Conservation (phyloP, 2,329 filamentous ascomycete genomes). For the Allantophomopsis cytisporea region DNA sequence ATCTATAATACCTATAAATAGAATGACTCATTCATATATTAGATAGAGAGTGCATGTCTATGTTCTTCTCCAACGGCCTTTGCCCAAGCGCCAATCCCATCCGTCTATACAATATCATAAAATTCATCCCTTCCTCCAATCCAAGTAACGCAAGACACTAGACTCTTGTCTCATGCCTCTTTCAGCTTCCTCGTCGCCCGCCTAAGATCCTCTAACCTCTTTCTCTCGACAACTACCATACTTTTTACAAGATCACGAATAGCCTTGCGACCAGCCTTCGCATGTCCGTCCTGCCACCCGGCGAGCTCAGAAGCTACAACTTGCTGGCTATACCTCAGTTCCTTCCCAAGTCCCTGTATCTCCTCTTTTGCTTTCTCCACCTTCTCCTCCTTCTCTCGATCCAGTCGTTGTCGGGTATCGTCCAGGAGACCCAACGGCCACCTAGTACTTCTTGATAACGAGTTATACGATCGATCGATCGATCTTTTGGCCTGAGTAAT, state of each 20-base stretch:
- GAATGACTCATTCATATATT: too few species aligned
- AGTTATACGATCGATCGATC: slow-evolving; percentile 65
- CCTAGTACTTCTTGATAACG: slow-evolving; percentile 58
- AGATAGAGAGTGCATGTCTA: too few species aligned
- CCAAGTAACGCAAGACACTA: too few species aligned
- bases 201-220: slow-evolving; percentile 66
- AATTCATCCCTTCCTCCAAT: too few species aligned
- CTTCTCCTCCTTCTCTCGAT: slow-evolving; percentile 74
- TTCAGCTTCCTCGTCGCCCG: slow-evolving; percentile 50
- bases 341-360: slow-evolving; percentile 59
- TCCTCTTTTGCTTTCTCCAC: slow-evolving; percentile 58
- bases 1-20: too few species aligned
- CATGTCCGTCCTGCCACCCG: slow-evolving; percentile 85
- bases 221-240: slow-evolving; percentile 70
- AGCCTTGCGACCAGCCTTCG: slow-evolving; percentile 60
- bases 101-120: too few species aligned
- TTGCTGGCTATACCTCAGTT: slow-evolving; percentile 84
- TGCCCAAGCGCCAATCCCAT: too few species aligned
- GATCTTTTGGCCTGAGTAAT: slow-evolving; percentile 64
- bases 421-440: slow-evolving; percentile 78
- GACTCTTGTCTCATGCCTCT: not conserved
- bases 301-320: slow-evolving; percentile 85
- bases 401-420: slow-evolving; percentile 69
- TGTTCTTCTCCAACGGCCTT: too few species aligned
- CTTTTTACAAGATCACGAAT: slow-evolving; percentile 63